Evolutionary conservation across 371 early-diverging fungal genomes (phyloP).

Genomic region (Nematocida homosporus): DNA sequence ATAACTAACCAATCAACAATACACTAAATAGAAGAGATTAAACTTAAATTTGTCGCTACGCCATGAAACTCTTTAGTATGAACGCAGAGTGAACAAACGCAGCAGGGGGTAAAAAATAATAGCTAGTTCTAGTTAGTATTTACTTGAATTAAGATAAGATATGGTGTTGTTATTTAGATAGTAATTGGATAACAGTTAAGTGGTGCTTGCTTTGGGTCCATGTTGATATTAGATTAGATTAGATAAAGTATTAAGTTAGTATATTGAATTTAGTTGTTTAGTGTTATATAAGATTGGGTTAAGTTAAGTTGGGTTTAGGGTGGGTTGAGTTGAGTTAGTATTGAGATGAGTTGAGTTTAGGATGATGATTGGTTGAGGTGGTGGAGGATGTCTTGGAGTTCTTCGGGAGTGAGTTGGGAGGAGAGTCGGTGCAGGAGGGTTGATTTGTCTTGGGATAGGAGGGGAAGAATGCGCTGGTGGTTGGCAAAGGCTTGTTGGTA

Average conservation of each 20-base stretch:
- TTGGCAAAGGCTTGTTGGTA: not conserved
- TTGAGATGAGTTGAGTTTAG: no score
- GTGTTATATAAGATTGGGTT: no score
- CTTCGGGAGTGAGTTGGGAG: not conserved
- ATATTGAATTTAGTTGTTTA: no score
- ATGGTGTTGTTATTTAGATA: no score
- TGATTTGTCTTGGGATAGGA: not conserved
- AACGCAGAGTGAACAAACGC: constrained; percentile 53
- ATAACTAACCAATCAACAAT: no score
- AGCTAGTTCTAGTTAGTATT: not conserved
- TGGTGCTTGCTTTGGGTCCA: no score
- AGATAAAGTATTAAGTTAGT: no score
- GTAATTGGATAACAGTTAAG: no score
- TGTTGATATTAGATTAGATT: no score
- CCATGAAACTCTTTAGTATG: constrained; percentile 57
- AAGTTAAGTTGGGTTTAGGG: no score
- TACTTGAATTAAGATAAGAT: not conserved
- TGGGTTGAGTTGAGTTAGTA: no score
- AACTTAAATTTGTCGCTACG: constrained; percentile 54
- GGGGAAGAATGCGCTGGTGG: constrained; percentile 4
- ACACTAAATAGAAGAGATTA: not conserved
- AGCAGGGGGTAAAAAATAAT: constrained; percentile 6
- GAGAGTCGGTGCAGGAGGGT: not conserved
- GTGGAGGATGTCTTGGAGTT: not conserved
- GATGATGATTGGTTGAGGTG: not conserved